Conservation (phyloP, 2,329 filamentous ascomycete species). For the Xylaria hypoxylon region DNA sequence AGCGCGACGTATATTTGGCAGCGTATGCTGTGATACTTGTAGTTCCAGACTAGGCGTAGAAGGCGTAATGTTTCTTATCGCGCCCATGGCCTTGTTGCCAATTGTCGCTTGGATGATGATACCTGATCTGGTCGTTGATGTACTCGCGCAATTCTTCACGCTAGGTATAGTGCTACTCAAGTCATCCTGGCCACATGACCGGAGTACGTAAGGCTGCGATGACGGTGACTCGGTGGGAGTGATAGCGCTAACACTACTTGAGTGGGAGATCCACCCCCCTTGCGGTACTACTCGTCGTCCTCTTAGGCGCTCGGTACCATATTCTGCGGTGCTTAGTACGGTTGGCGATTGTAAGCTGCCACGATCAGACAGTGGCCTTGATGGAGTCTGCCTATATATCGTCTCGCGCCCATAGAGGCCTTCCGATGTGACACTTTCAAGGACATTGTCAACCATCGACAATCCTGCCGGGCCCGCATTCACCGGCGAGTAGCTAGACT, state of each 20-base stretch:
- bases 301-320: neutral
- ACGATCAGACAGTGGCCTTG: neutral
- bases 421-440: conserved; percentile 24
- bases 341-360: conserved; percentile 8
- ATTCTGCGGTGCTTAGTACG: neutral
- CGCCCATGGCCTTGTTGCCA: neutral
- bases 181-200: conserved; percentile 13
- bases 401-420: conserved; percentile 29
- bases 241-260: neutral
- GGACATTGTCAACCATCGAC: neutral
- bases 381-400: neutral
- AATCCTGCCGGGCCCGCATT: neutral
- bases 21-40: conserved; percentile 14
- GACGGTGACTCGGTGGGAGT: neutral
- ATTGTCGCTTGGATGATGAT: neutral
- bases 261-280: neutral
- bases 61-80: conserved; percentile 20
- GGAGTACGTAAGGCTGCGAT: neutral
- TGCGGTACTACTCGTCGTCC: neutral
- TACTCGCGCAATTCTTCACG: neutral
- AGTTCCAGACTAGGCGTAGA: neutral
- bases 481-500: neutral
- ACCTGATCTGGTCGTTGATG: neutral
- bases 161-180: neutral
- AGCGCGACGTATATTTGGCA: neutral